Percentiles rank a stretch among this genome's conserved stretches.
phyloP scores from a whole-genome alignment of 768 basidiomycete genomes.

The Termitomyces sp. region DNA sequence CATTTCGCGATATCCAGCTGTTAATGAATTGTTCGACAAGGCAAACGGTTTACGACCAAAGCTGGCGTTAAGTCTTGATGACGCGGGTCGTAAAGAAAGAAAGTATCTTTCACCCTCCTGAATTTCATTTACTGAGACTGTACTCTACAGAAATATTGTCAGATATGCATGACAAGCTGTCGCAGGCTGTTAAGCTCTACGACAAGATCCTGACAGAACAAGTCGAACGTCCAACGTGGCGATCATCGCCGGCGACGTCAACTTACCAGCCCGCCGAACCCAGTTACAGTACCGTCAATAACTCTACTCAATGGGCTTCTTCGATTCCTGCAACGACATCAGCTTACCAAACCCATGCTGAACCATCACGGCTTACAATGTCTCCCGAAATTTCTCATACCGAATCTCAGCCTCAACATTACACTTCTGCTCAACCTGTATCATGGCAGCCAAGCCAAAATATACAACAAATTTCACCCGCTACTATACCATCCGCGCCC shows the following conservation, averaged over 20 bases:
- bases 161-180: constrained; percentile 94
- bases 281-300: constrained; percentile 20
- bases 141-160: constrained; percentile 62
- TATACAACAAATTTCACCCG: constrained; percentile 11
- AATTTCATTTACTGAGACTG: neutral
- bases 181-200: constrained; percentile 88
- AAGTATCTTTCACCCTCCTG: constrained; percentile 9
- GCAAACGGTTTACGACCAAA: constrained; percentile 77
- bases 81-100: constrained; percentile 85
- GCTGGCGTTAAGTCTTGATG: constrained; percentile 77
- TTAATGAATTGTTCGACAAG: constrained; percentile 80
- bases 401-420: constrained; percentile 8
- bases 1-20: constrained; percentile 76
- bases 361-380: constrained; percentile 14
- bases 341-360: constrained; percentile 4
- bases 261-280: constrained; percentile 26
- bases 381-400: constrained; percentile 17
- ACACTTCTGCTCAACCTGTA: constrained; percentile 8
- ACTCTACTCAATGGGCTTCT: constrained; percentile 30
- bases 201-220: constrained; percentile 85
- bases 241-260: constrained; percentile 27
- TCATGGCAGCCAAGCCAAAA: constrained; percentile 13
- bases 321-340: constrained; percentile 8
- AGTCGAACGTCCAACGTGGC: constrained; percentile 67
- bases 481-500: constrained; percentile 1